Conservation (phyloP, 1,139 yeast genomes). For the Scheffersomyces parashehatae region DNA sequence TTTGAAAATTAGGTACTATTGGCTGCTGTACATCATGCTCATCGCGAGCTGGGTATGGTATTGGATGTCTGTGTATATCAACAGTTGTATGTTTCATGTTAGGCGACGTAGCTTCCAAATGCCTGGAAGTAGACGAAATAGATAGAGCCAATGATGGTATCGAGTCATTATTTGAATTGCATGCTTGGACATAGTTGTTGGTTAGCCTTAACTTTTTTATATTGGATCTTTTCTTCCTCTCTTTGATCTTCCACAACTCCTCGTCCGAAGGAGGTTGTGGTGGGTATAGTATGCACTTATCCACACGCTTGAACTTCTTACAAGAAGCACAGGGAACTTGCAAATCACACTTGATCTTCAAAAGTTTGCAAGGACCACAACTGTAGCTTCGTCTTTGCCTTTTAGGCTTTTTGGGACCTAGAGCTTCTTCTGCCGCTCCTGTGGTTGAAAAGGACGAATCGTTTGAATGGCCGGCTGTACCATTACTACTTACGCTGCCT, state of each 20-base stretch:
- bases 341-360: constrained; percentile 56
- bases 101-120: not conserved
- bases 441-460: too few species aligned
- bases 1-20: not conserved
- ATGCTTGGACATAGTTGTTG: not conserved
- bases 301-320: constrained; percentile 39
- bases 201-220: constrained; percentile 5
- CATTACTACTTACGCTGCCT: too few species aligned
- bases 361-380: constrained; percentile 57
- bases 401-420: constrained; percentile 10
- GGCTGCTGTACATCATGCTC: too few species aligned
- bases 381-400: constrained; percentile 52
- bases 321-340: constrained; percentile 52
- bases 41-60: not conserved
- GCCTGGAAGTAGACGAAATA: not conserved
- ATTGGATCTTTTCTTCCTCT: constrained; percentile 14
- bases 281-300: constrained; percentile 40
- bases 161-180: not conserved
- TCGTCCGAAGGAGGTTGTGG: constrained; percentile 48
- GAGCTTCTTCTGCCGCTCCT: too few species aligned
- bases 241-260: constrained; percentile 18
- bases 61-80: not conserved
- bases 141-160: not conserved
- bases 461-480: too few species aligned
- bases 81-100: not conserved